These are phyloP conservation scores for Calonectria leucothoes DNA, from an alignment of 2,329 filamentous ascomycete species.

Conservation along the genomic window DNA sequence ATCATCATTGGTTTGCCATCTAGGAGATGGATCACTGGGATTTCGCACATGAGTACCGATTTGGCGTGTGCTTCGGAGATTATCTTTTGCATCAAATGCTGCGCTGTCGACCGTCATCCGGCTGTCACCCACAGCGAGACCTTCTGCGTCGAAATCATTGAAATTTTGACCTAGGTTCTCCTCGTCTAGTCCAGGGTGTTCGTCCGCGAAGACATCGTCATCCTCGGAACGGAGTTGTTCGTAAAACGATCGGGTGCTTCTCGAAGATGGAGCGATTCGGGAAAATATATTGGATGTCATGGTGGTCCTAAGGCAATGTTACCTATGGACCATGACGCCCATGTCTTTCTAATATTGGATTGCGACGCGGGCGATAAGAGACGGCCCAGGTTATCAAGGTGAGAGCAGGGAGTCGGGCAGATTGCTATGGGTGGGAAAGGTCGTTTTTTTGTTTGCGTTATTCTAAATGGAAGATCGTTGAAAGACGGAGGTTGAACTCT, in stretches of 20 bases:
- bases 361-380: background rate
- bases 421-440: too few species aligned
- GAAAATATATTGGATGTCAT: slow-evolving; percentile 64
- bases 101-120: slow-evolving; percentile 56
- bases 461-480: background rate
- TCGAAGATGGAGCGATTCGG: slow-evolving; percentile 48
- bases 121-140: slow-evolving; percentile 59
- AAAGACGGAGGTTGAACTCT: background rate
- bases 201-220: slow-evolving; percentile 54
- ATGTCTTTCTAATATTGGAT: slow-evolving; percentile 28
- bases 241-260: slow-evolving; percentile 59
- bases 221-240: slow-evolving; percentile 58
- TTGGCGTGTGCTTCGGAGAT: slow-evolving; percentile 23
- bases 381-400: background rate
- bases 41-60: slow-evolving; percentile 26
- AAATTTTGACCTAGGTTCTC: slow-evolving; percentile 65
- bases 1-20: slow-evolving; percentile 55
- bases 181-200: slow-evolving; percentile 60
- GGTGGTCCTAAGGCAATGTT: slow-evolving; percentile 22
- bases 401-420: background rate
- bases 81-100: slow-evolving; percentile 34
- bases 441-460: background rate
- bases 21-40: slow-evolving; percentile 25
- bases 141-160: slow-evolving; percentile 61
- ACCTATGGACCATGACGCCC: slow-evolving; percentile 17